Evolutionary conservation across 306 rosid genomes (phyloP).

Genomic region (Benincasa hispida): DNA sequence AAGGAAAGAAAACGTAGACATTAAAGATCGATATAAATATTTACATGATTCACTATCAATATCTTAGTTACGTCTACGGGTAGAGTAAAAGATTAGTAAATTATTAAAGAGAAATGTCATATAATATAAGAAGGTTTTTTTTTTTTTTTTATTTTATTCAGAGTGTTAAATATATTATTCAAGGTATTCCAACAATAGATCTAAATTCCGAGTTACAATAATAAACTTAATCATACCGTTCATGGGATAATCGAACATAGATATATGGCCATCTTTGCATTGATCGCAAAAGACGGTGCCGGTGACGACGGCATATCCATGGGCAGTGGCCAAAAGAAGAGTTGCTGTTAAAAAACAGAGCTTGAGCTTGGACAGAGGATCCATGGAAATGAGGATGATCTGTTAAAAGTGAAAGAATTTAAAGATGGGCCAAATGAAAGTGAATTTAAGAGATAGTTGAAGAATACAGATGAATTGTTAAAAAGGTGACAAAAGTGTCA

Average conservation of each 20-base stretch:
- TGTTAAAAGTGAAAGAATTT: background rate
- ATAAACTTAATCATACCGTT: constrained; percentile 34
- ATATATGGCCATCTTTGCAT: constrained; percentile 76
- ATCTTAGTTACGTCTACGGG: too few species aligned
- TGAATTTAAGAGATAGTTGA: background rate
- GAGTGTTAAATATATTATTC: too few species aligned
- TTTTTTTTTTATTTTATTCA: too few species aligned
- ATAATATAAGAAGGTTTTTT: too few species aligned
- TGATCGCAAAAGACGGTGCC: constrained; percentile 90
- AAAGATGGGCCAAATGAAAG: background rate
- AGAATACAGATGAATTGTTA: constrained; percentile 12
- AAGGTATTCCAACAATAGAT: too few species aligned
- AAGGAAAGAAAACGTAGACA: too few species aligned
- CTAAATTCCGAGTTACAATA: background rate
- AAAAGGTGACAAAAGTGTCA: constrained; percentile 3
- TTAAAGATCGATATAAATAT: too few species aligned
- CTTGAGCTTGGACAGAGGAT: constrained; percentile 15
- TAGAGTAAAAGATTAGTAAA: too few species aligned
- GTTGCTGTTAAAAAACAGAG: constrained; percentile 14
- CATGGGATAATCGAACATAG: constrained; percentile 64
- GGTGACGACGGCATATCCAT: constrained; percentile 45
- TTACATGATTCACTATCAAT: too few species aligned
- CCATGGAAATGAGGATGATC: constrained; percentile 38
- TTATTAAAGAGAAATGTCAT: too few species aligned
- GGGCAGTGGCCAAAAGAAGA: constrained; percentile 26